Base-by-base conservation (phyloP, 1,139 yeast genomes). In the Pichia kudriavzevii region DNA sequence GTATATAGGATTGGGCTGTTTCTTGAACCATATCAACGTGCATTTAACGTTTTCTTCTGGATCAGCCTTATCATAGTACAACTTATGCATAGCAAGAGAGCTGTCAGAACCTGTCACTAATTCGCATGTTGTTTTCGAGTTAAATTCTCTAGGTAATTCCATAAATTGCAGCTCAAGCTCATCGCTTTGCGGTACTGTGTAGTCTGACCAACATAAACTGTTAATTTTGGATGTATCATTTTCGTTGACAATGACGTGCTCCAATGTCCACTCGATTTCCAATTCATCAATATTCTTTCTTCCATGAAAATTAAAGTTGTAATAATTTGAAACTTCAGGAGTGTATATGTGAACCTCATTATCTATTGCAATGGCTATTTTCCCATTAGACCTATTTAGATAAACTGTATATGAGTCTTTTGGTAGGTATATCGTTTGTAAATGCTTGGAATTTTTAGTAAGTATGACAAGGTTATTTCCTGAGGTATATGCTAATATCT, bases 391-490 rank as follows among this genome's bases (percentile, higher is more conserved):
- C 2, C 64, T 48, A 49, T 82, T 78, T 30, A 87, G 66, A 38
- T 75, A 79, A 5, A 85, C 74, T 0, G 84, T 75, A 11, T 53
- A 50, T 7, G 93, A 80, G 52, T 85, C 95, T 1, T 62, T 45
- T 7, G 73, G 76, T 16, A 85, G 63, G 48, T 82, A 83, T 1
- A 87, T 63, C 0, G 95, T 87, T 53, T 88, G 97, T 16, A 87
- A 60, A 44, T 79, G 60, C 24, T 60, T 59, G 36, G 66, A 60
- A 28, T 68, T 60, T 41, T 71, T 67, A 7, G 77, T 64, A 5
- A 75, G 53, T 8, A 87, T 68, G 30, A 87, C 80, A 47, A 88
- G 61, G 55, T 85, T 87, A 59, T 87, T 85, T 1, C 95, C 96
- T 2, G 95, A 83, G 36, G 91, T 83, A 53, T 88, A 88, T 0